Base-by-base conservation (phyloP, 31 red algal genomes). In the Odonthalia washingtoniensis region DNA sequence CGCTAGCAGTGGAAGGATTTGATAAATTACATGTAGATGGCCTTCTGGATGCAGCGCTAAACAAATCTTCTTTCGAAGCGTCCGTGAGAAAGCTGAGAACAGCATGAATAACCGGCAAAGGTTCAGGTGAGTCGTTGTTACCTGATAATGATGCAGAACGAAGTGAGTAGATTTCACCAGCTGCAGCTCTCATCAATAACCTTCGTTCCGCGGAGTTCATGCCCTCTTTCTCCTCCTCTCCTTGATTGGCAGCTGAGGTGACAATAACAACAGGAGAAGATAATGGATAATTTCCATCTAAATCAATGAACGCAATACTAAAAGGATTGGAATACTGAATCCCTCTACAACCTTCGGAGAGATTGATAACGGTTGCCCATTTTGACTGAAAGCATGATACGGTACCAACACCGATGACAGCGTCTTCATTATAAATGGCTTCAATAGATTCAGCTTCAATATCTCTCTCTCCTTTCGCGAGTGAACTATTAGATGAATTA, bases 371-470 rank as follows among this genome's bases (percentile, higher is more conserved):
- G 17, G 80, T 78, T 36, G 69, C 43, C 85, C 90, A 87, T 49
- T 64, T 75, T 21, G 49, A 45, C 73, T 44, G 31, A 62, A 91
- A 79, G 18, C 70, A 69, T 33, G 70, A 65, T 21, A 91, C 33
- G 2, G 27, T n/a, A 52, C 82, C 92, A 79, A 79, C 39, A 12
- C 92, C 92, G 6, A 84, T 33, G 24, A 4, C 49, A 32, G 69
- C 75, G 53, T 94, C 85, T 44, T 87, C 86, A 43, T 40, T 77
- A 77, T 92, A 95, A 70, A 95, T 95, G 3, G 94, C 94, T 3
- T 41, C 41, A 16, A 95, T 34, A 28, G 86, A 81, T 34, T 85
- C 89, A 3, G 42, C 73, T 65, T 95, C 94, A 40, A 16, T 32
- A 4, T 82, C 46, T 43, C 28, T 45, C 40, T 78, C 75, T 40